Evolutionary conservation across 257 asterid genomes (phyloP), one percentile per base, ranked within the genome.

Genomic region (Gardenia jasminoides): DNA sequence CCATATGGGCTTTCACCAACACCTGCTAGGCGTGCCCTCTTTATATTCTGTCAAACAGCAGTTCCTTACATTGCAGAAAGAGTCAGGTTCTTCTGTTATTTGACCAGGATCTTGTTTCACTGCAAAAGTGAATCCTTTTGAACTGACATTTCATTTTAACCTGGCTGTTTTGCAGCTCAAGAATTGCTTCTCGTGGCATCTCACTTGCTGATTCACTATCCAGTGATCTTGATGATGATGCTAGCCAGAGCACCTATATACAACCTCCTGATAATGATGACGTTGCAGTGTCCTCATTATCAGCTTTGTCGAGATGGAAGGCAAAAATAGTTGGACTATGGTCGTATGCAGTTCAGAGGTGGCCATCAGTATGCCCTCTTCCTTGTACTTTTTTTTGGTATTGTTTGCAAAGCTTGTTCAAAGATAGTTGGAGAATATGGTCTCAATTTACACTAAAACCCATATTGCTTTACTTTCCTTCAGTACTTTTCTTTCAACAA

Each of bases 41-140:
- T 93, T 86, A 96, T 93, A 74, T 84, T 96, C 85, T 92, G 90
- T 84, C 99, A 93, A 86, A 89, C 97, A 58, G 92, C 98, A 46
- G 90, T 96, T 81, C 99, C 97, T 43, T 93, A 96, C 75, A 91
- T 96, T 82, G 98, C 97, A 80, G 99, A 96, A 87, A 86, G 97
- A 81, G 87, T 92, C 88, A 92, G 99, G 99, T 96, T 75, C 76
- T 66, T 69, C 52, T 59, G 10, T 43, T 33, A 20, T 67, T 24
- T 69, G 15, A 26, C 24, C 15, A 68, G 52, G 24, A 48, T 61
- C 46, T 75, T 73, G 41, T 43, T 74, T 78, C 56, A 50, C 28
- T 77, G 24, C 76, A 33, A 75, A 52, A 19, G 59, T 26, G 67
- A 6, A 71, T n/a, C 61, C 52, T 74, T 52, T 24, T 72, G 59